Conservation (phyloP, 1,284 basidiomycete genomes). For the Anthracocystis panici-leucophaei region DNA sequence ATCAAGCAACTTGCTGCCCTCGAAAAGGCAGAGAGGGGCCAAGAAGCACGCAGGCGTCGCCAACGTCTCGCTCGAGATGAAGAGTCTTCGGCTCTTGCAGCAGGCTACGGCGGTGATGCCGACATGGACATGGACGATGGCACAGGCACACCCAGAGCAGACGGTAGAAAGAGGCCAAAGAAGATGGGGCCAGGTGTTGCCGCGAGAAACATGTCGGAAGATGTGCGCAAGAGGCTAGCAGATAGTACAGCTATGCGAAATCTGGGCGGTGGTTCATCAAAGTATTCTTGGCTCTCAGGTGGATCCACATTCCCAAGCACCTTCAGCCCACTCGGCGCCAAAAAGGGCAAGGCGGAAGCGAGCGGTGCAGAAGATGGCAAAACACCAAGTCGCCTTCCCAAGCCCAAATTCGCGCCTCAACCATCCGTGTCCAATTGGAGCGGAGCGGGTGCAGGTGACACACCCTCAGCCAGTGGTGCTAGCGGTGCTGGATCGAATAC, state of each 20-base stretch:
- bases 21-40: slow-evolving; percentile 64
- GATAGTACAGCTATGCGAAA: slow-evolving; percentile 68
- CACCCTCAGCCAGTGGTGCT: neutral
- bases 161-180: slow-evolving; percentile 52
- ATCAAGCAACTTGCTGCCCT: slow-evolving; percentile 64
- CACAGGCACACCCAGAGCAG: slow-evolving; percentile 29
- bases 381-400: slow-evolving; percentile 48
- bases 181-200: slow-evolving; percentile 55
- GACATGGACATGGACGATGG: slow-evolving; percentile 49
- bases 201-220: slow-evolving; percentile 66
- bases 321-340: slow-evolving; percentile 34
- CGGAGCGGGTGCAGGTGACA: slow-evolving; percentile 18
- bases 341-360: slow-evolving; percentile 39
- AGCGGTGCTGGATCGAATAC: slow-evolving; percentile 2
- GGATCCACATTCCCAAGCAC: slow-evolving; percentile 26
- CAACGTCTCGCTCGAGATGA: slow-evolving; percentile 60
- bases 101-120: slow-evolving; percentile 25
- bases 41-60: slow-evolving; percentile 59
- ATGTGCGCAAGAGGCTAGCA: slow-evolving; percentile 64
- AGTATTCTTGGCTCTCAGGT: slow-evolving; percentile 59
- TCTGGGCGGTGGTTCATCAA: slow-evolving; percentile 55
- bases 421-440: slow-evolving; percentile 36
- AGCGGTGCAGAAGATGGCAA: slow-evolving; percentile 24
- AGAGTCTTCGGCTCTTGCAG: slow-evolving; percentile 50
- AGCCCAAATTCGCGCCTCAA: slow-evolving; percentile 64